Evolutionary conservation across 2,329 filamentous ascomycete genomes (phyloP).

Genomic region (Aspergillus eucalypticola): DNA sequence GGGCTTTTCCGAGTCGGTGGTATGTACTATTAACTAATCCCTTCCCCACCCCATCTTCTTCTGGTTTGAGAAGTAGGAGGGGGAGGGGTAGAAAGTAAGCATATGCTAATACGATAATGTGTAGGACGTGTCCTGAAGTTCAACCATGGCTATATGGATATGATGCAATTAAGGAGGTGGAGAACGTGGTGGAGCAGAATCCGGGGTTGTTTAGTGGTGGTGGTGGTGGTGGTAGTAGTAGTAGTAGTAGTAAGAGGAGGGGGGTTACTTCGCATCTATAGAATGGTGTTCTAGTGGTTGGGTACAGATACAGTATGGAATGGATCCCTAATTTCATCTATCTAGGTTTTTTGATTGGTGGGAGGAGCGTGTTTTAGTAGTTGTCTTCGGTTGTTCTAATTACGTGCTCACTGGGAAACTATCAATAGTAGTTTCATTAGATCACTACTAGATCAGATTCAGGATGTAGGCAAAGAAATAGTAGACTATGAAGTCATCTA

Average conservation of each 20-base stretch:
- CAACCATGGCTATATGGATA: conserved; percentile 68
- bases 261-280: conserved; percentile 6
- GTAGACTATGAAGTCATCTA: no score
- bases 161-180: conserved; percentile 59
- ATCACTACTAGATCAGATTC: no score
- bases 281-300: neutral
- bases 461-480: no score
- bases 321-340: no score
- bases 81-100: neutral
- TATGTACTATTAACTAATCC: conserved; percentile 18
- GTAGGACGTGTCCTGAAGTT: conserved; percentile 59
- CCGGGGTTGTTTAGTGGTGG: conserved; percentile 20
- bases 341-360: no score
- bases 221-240: no score
- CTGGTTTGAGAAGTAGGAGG: neutral
- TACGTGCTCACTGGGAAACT: no score
- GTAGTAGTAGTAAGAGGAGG: neutral
- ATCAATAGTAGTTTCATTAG: no score
- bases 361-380: no score
- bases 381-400: no score
- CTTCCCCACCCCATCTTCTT: neutral
- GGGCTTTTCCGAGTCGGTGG: conserved; percentile 64
- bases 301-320: no score
- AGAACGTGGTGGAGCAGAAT: conserved; percentile 37
- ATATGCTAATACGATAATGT: neutral